Evolutionary conservation across 768 basidiomycete genomes (phyloP).

Genomic region (Termitomyces eurrhizus): DNA sequence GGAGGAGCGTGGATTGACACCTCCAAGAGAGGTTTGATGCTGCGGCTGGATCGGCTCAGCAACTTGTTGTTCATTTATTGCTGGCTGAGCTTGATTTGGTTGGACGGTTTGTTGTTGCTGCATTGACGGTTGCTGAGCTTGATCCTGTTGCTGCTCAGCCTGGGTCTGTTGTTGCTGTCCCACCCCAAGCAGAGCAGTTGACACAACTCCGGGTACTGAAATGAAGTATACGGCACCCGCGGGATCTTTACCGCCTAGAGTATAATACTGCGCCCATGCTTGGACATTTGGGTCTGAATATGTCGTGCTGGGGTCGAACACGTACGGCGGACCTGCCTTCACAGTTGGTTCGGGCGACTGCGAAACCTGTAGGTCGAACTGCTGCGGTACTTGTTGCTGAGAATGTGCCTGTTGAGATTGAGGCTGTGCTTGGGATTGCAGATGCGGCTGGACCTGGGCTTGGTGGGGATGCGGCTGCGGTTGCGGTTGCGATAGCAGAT

Average conservation of each 20-base stretch:
- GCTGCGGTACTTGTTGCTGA: constrained; percentile 18
- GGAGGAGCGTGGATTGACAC: constrained; percentile 1
- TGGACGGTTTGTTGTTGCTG: constrained; percentile 9
- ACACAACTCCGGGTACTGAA: constrained; percentile 71
- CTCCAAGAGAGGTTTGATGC: neutral
- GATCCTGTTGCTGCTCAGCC: constrained; percentile 15
- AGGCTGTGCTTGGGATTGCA: constrained; percentile 18
- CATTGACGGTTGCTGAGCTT: constrained; percentile 12
- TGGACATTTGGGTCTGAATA: constrained; percentile 81
- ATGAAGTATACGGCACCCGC: constrained; percentile 81
- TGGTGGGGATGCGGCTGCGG: constrained; percentile 16
- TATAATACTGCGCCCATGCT: constrained; percentile 85
- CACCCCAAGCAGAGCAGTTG: constrained; percentile 20
- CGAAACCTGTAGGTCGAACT: constrained; percentile 14
- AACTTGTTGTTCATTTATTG: constrained; percentile 2
- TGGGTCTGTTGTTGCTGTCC: constrained; percentile 15
- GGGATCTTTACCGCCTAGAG: constrained; percentile 68
- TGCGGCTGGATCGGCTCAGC: constrained; percentile 9
- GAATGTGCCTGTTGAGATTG: constrained; percentile 20
- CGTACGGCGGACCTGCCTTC: constrained; percentile 43
- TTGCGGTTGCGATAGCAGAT: constrained; percentile 17
- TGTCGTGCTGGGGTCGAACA: constrained; percentile 60
- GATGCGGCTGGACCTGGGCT: neutral
- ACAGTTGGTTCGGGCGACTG: constrained; percentile 22
- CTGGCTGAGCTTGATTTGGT: constrained; percentile 2